Evolutionary conservation across 2,329 filamentous ascomycete species (phyloP).

Genomic region (Phialocephala sp.): DNA sequence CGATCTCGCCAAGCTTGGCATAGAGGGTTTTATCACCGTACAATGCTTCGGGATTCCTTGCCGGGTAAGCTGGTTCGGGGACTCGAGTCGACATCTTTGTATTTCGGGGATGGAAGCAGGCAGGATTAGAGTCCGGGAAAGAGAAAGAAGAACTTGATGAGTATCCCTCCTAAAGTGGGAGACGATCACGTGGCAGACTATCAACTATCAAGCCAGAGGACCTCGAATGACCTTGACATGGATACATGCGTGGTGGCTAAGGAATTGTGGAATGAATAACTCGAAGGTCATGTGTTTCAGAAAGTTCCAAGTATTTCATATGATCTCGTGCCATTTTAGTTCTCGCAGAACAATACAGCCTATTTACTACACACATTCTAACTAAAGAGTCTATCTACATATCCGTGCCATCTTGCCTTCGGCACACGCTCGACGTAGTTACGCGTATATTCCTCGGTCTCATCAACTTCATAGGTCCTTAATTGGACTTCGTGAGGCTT

Average conservation of each 20-base stretch:
- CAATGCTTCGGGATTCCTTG: conserved; percentile 31
- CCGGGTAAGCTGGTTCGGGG: conserved; percentile 31
- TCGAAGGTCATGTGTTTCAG: not conserved
- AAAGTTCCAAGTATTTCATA: not conserved
- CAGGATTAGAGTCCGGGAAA: not conserved
- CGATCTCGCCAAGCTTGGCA: conserved; percentile 28
- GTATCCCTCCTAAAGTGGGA: not conserved
- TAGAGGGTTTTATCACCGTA: conserved; percentile 39
- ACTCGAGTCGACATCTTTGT: conserved; percentile 16
- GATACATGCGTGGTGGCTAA: not conserved
- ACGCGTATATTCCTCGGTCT: conserved; percentile 65
- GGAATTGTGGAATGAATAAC: not conserved
- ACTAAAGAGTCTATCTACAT: conserved; percentile 35
- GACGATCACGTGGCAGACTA: not conserved
- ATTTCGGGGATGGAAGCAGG: not conserved
- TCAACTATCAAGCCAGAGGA: not conserved
- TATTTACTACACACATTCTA: not conserved
- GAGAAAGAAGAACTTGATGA: not conserved
- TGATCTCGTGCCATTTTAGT: not conserved
- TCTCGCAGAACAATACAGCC: not conserved
- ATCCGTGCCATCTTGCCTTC: conserved; percentile 35
- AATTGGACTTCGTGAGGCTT: conserved; percentile 61
- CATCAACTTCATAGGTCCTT: conserved; percentile 56
- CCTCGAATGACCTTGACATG: not conserved
- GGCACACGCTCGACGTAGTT: conserved; percentile 51